Conservation (phyloP, 257 asterid genomes). For the Nicotiana paniculata region DNA sequence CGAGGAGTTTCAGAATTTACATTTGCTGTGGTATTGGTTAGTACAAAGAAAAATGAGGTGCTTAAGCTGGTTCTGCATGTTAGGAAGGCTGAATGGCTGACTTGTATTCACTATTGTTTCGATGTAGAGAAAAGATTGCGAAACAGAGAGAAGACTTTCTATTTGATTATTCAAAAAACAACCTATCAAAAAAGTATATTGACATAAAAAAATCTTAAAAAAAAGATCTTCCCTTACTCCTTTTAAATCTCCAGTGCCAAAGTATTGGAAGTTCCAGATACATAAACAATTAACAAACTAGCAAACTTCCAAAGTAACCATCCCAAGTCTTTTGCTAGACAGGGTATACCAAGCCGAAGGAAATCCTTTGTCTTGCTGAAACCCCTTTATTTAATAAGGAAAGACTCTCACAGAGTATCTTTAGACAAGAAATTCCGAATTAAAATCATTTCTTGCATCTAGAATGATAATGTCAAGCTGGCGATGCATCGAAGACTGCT, state of each 20-base stretch:
- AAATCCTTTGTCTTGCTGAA: background rate
- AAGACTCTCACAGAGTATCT: background rate
- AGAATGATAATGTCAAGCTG: background rate
- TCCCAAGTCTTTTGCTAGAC: background rate
- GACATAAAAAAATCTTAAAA: background rate
- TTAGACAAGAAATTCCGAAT: background rate
- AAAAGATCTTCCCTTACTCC: background rate
- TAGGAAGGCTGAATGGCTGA: background rate
- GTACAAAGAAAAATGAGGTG: background rate
- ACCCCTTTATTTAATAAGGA: background rate
- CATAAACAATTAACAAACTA: background rate
- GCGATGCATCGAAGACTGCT: background rate
- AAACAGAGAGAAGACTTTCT: background rate
- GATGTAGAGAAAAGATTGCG: background rate
- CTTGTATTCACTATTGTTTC: background rate
- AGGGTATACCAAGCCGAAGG: background rate
- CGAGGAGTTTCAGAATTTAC: background rate
- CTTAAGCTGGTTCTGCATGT: background rate
- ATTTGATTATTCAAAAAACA: background rate
- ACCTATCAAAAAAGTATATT: background rate
- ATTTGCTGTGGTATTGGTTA: background rate
- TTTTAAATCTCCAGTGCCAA: background rate
- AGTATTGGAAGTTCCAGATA: background rate
- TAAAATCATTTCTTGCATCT: background rate
- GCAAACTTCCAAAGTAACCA: background rate